Evolutionary conservation across 768 basidiomycete genomes (phyloP), one percentile per base, ranked within the genome.

Genomic region (Mycena venus): DNA sequence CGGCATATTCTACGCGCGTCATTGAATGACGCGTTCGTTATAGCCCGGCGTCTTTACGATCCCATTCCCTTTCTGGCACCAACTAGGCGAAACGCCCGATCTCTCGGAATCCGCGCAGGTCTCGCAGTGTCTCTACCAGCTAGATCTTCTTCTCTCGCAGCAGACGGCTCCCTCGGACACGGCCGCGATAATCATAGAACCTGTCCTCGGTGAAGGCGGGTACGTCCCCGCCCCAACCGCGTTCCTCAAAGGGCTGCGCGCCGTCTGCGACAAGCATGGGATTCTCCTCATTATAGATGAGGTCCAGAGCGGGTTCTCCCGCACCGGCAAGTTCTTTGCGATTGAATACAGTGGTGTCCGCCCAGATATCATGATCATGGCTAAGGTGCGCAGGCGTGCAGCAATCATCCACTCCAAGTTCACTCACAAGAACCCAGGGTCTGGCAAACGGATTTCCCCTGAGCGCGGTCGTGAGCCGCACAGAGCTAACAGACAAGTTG

Each of bases 31-130:
- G 51, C 70, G 51, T 77, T 53, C 19, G 21, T 71, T 19, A 66
- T 6, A 96, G 96, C 95, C 96, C 3, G 95, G 96, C 6, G 95
- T 94, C 10, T 96, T 92, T 84, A 87, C 90, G 0, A 89, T 91
- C 12, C 91, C 96, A 0, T 99, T 91, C 88, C 98, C 98, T 0
- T 99, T 93, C 87, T 98, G 96, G 96, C 97, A 98, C 82, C 94
- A 96, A 76, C 84, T 91, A 70, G 91, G 91, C 60, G 79, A 93
- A 3, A 84, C 91, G 3, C 87, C 87, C 3, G 83, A 85, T 44
- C 92, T 94, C 0, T 84, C 91, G 11, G 84, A 89, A 64, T 85
- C 88, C 19, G 88, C 89, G 49, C 88, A 96, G 19, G 88, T 93
- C 62, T 80, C 89, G 32, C 84, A 91, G 51, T 92, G 93, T 23